phyloP scores from a whole-genome alignment of 2,329 filamentous ascomycete species.

The Penicillium sp. region DNA sequence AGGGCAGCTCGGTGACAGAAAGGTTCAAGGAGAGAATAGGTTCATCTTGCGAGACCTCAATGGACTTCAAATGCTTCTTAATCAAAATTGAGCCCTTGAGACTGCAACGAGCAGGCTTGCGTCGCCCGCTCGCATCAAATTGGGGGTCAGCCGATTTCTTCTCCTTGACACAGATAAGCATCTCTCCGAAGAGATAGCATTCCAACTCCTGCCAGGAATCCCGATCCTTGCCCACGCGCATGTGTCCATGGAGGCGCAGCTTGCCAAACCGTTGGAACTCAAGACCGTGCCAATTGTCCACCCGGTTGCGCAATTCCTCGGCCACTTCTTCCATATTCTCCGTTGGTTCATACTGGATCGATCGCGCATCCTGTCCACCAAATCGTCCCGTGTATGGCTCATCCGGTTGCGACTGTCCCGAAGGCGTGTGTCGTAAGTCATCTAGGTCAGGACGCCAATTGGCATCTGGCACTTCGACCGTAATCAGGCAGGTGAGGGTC shows the following conservation, averaged over 20 bases:
- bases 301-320: slow-evolving; percentile 77
- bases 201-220: slow-evolving; percentile 97
- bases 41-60: slow-evolving; percentile 72
- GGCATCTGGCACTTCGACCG: slow-evolving; percentile 87
- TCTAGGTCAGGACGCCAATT: slow-evolving; percentile 87
- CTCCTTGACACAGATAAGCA: slow-evolving; percentile 99
- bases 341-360: slow-evolving; percentile 71
- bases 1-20: slow-evolving; percentile 86
- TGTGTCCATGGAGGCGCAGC: slow-evolving; percentile 80
- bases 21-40: slow-evolving; percentile 84
- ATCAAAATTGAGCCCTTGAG: slow-evolving; percentile 97
- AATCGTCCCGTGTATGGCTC: slow-evolving; percentile 54
- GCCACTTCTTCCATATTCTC: slow-evolving; percentile 82
- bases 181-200: slow-evolving; percentile 95
- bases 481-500: slow-evolving; percentile 88
- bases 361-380: slow-evolving; percentile 53
- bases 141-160: slow-evolving; percentile 68
- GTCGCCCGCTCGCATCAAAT: slow-evolving; percentile 62
- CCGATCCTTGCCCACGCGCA: slow-evolving; percentile 94
- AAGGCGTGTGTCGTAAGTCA: slow-evolving; percentile 62
- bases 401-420: slow-evolving; percentile 50
- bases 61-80: slow-evolving; percentile 93
- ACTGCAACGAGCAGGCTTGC: slow-evolving; percentile 74
- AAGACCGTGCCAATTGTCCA: slow-evolving; percentile 97
- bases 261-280: slow-evolving; percentile 93